Evolutionary conservation across 192 early-diverging fungal genomes (phyloP).

Genomic region (Thamnidium elegans): DNA sequence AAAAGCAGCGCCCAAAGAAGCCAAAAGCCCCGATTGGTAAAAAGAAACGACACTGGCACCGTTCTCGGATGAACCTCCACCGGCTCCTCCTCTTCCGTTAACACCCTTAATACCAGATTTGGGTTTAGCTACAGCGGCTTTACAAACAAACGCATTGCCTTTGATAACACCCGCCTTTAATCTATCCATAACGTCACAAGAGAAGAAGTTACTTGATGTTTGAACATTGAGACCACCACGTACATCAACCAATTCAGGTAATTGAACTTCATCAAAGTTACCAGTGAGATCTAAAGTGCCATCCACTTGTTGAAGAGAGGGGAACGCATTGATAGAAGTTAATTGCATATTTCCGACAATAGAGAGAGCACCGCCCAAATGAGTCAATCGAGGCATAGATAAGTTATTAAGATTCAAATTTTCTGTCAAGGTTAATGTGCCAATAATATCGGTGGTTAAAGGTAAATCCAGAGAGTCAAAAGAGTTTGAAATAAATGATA

Average conservation of each 20-base stretch:
- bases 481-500: constrained; percentile 59
- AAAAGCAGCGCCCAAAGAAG: no score
- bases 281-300: constrained; percentile 60
- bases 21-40: not conserved
- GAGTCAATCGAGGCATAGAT: constrained; percentile 50
- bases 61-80: not conserved
- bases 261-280: constrained; percentile 54
- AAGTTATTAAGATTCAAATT: constrained; percentile 55
- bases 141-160: constrained; percentile 29
- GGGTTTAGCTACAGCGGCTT: constrained; percentile 18
- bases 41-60: not conserved
- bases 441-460: constrained; percentile 41
- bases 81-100: not conserved
- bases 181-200: constrained; percentile 35
- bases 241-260: constrained; percentile 38
- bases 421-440: constrained; percentile 56
- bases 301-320: constrained; percentile 51
- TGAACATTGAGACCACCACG: constrained; percentile 59
- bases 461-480: constrained; percentile 52
- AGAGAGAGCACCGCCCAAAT: constrained; percentile 61
- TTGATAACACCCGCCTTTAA: constrained; percentile 31
- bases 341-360: constrained; percentile 64
- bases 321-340: constrained; percentile 51
- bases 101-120: constrained; percentile 9
- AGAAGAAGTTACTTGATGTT: constrained; percentile 53